Evolutionary conservation across 768 basidiomycete species (phyloP).

Genomic region (Strobilomyces echinocephalus): DNA sequence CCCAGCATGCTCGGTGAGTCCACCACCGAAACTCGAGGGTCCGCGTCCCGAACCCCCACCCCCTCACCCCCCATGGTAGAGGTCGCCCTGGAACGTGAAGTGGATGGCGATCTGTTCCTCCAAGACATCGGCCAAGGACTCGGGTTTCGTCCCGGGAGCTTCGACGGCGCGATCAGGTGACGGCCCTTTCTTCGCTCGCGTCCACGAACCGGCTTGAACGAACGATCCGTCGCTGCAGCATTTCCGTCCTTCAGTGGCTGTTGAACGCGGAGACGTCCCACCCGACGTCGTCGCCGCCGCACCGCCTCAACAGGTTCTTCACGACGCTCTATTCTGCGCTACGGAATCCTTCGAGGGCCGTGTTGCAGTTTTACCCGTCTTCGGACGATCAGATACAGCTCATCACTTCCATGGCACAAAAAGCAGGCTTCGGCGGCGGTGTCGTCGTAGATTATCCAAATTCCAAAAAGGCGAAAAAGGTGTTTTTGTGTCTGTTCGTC

Average conservation of each 20-base stretch:
- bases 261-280: slow-evolving; percentile 93
- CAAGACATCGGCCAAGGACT: slow-evolving; percentile 99
- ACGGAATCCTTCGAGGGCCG: slow-evolving; percentile 77
- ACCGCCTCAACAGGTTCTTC: slow-evolving; percentile 83
- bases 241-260: slow-evolving; percentile 99
- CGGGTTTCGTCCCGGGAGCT: slow-evolving; percentile 93
- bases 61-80: slow-evolving; percentile 48
- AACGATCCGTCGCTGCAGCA: slow-evolving; percentile 43
- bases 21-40: background rate
- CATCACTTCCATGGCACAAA: slow-evolving; percentile 88
- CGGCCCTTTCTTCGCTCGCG: slow-evolving; percentile 9
- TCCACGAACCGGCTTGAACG: background rate
- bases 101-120: slow-evolving; percentile 92
- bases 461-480: slow-evolving; percentile 91
- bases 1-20: slow-evolving; percentile 92
- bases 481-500: slow-evolving; percentile 90
- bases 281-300: slow-evolving; percentile 84
- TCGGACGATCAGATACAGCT: slow-evolving; percentile 96
- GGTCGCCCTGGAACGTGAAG: slow-evolving; percentile 91
- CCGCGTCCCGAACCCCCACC: no score
- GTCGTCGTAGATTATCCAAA: slow-evolving; percentile 97
- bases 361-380: slow-evolving; percentile 94
- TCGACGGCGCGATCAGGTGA: slow-evolving; percentile 96
- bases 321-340: slow-evolving; percentile 86
- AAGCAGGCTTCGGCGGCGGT: slow-evolving; percentile 95